These are phyloP conservation scores for Abortiporus biennis DNA, from an alignment of 1,284 basidiomycete genomes.

Conservation along the genomic window DNA sequence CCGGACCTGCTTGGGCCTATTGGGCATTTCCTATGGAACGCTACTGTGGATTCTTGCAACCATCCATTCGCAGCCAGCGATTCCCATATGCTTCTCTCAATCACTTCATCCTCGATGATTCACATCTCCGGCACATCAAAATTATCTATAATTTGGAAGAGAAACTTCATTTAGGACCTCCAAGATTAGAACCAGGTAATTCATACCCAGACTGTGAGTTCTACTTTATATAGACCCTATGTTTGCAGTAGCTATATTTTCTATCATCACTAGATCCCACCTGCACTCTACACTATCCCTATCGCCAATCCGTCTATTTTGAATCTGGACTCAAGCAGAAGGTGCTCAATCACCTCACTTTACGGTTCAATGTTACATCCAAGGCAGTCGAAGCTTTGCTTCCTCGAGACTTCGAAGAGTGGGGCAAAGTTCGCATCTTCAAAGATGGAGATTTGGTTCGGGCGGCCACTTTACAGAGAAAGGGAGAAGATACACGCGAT, in stretches of 20 bases:
- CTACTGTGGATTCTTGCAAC: too few species aligned
- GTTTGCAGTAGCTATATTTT: too few species aligned
- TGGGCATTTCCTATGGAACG: too few species aligned
- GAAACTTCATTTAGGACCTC: not conserved
- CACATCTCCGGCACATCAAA: constrained; percentile 9
- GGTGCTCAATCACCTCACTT: not conserved
- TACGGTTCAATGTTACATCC: not conserved
- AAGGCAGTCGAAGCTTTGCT: too few species aligned
- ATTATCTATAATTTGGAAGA: constrained; percentile 4
- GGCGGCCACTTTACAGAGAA: not conserved
- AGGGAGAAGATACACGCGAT: constrained; percentile 7
- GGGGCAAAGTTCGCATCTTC: constrained; percentile 10
- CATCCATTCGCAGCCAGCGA: constrained; percentile 16
- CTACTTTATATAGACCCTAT: too few species aligned
- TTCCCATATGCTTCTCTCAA: constrained; percentile 22
- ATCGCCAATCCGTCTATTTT: too few species aligned
- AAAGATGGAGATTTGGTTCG: constrained; percentile 12
- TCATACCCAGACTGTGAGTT: not conserved
- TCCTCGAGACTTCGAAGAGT: too few species aligned
- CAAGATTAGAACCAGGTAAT: not conserved
- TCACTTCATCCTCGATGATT: constrained; percentile 13
- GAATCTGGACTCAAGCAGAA: too few species aligned
- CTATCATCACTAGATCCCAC: too few species aligned
- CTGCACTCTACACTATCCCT: too few species aligned
- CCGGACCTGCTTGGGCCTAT: constrained; percentile 30